A percentile compares a stretch with the other conserved stretches of the same genome.
These are phyloP conservation scores for Cardamine occulta DNA, from an alignment of 345 rosid genomes.

Conservation along the genomic window DNA sequence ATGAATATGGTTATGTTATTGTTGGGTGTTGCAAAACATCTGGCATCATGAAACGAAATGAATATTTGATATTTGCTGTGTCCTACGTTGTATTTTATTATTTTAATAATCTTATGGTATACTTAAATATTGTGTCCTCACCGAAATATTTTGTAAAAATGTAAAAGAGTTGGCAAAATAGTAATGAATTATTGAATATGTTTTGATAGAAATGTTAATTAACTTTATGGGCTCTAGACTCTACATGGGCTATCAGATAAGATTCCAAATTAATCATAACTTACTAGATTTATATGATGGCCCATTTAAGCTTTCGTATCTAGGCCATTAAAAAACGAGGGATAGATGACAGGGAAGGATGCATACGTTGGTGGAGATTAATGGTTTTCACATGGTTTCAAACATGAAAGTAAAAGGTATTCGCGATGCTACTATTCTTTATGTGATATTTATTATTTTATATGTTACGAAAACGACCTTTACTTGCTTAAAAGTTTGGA, in stretches of 20 bases:
- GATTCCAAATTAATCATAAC: background rate
- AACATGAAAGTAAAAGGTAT: background rate
- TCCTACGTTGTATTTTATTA: background rate
- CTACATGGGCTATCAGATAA: background rate
- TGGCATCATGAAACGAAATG: no score
- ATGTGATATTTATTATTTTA: background rate
- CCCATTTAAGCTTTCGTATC: conserved; percentile 9
- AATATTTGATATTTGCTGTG: no score
- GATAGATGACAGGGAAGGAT: background rate
- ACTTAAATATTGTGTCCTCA: background rate
- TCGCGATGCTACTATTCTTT: conserved; percentile 3
- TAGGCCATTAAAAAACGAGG: background rate
- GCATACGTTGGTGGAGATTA: background rate
- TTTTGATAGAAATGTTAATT: background rate
- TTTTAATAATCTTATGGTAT: background rate
- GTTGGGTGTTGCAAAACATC: no score
- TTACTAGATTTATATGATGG: background rate
- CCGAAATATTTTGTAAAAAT: background rate
- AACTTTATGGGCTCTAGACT: conserved; percentile 1
- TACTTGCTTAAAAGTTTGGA: conserved; percentile 1
- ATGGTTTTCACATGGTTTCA: conserved; percentile 22
- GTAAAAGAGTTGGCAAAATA: background rate
- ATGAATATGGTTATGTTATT: no score
- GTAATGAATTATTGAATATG: background rate
- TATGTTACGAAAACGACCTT: background rate